A percentile compares a stretch with the other conserved stretches of the same genome.
phyloP scores from a whole-genome alignment of 306 rosid species.

The Clitoria ternatea region DNA sequence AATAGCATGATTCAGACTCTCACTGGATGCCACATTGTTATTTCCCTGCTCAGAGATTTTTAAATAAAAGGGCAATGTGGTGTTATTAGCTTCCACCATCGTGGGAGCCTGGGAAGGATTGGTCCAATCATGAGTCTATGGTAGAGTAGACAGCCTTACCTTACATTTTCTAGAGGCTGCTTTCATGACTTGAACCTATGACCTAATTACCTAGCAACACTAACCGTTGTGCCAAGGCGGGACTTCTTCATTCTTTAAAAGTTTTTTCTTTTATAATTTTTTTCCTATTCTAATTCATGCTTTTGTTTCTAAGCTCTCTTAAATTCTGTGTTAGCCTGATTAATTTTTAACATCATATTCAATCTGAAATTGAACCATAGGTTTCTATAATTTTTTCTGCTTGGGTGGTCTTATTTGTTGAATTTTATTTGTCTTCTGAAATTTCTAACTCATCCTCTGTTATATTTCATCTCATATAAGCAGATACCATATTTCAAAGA shows the following conservation, averaged over 20 bases:
- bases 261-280: neutral
- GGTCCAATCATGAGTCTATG: neutral
- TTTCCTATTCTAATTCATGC: neutral
- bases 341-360: neutral
- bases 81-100: neutral
- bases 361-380: neutral
- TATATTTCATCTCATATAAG: neutral
- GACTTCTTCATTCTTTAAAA: neutral
- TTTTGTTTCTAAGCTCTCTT: neutral
- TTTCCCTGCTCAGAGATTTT: neutral
- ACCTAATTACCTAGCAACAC: neutral
- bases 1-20: neutral
- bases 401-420: neutral
- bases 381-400: neutral
- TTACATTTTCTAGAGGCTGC: neutral
- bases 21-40: neutral
- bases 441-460: neutral
- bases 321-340: neutral
- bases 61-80: neutral
- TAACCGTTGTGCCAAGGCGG: neutral
- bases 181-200: neutral
- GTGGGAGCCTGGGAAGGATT: neutral
- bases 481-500: neutral
- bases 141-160: neutral
- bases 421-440: neutral